Conservation (phyloP, 2,329 filamentous ascomycete species). For the Paecilomyces formosus region DNA sequence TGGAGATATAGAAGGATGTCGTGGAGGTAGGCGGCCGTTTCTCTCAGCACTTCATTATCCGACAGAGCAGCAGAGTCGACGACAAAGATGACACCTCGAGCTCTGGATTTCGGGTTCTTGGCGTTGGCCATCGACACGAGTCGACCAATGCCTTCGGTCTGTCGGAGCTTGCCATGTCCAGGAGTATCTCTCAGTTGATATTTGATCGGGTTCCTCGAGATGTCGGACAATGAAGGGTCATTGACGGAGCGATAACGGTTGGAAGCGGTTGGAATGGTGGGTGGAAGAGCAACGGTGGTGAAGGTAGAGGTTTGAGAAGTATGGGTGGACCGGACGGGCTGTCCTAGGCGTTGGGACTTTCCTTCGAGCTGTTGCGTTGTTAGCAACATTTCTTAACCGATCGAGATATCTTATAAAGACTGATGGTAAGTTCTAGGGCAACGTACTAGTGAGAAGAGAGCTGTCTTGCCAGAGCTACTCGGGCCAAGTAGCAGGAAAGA, state of each 20-base stretch:
- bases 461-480: slow-evolving; percentile 77
- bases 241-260: slow-evolving; percentile 59
- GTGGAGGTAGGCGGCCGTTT: slow-evolving; percentile 78
- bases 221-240: slow-evolving; percentile 57
- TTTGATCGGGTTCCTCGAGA: slow-evolving; percentile 24
- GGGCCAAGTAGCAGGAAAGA: slow-evolving; percentile 78
- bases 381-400: slow-evolving; percentile 1
- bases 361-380: slow-evolving; percentile 32
- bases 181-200: slow-evolving; percentile 64
- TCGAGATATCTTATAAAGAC: background rate
- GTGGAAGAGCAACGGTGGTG: slow-evolving; percentile 49
- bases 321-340: slow-evolving; percentile 42
- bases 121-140: slow-evolving; percentile 23
- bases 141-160: slow-evolving; percentile 43
- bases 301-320: slow-evolving; percentile 55
- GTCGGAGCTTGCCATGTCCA: slow-evolving; percentile 88
- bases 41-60: slow-evolving; percentile 47
- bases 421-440: background rate
- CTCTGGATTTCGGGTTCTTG: slow-evolving; percentile 28
- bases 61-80: slow-evolving; percentile 70
- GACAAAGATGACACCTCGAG: slow-evolving; percentile 74
- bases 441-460: slow-evolving; percentile 67
- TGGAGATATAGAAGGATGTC: slow-evolving; percentile 80
- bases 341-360: slow-evolving; percentile 33
- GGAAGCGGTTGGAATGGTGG: slow-evolving; percentile 45